Percentiles rank a stretch among this genome's conserved stretches.
These are phyloP conservation scores for Lachnum nothofagi DNA, from an alignment of 2,329 filamentous ascomycete species.

Conservation along the genomic window DNA sequence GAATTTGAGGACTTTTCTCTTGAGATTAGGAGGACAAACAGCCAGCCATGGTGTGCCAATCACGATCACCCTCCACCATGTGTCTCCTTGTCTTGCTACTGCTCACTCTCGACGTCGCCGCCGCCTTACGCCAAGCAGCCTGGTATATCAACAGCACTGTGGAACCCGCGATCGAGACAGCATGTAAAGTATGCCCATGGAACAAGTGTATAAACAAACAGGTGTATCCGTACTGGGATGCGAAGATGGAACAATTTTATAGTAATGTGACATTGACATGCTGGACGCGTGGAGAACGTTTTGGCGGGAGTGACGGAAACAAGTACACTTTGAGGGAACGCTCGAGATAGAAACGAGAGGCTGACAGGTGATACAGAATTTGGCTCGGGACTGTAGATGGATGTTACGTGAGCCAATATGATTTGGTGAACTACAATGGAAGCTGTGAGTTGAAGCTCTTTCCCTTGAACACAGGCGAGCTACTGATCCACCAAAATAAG, in stretches of 20 bases:
- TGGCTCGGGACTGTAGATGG: constrained; percentile 22
- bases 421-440: constrained; percentile 15
- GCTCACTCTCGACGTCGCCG: background rate
- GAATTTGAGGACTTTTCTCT: too few species aligned
- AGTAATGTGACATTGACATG: constrained; percentile 12
- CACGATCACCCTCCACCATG: too few species aligned
- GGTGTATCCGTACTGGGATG: constrained; percentile 12
- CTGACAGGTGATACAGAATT: constrained; percentile 6
- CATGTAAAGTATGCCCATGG: constrained; percentile 25
- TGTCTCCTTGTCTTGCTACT: too few species aligned
- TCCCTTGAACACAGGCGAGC: background rate
- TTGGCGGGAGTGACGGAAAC: constrained; percentile 13
- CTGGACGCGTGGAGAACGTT: constrained; percentile 20
- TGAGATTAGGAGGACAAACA: too few species aligned
- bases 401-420: constrained; percentile 22
- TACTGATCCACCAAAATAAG: constrained; percentile 1
- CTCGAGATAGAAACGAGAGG: background rate
- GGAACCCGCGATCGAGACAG: constrained; percentile 16
- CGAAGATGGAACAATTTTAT: background rate
- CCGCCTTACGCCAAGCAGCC: background rate
- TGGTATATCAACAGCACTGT: constrained; percentile 17
- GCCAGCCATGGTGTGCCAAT: too few species aligned
- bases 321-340: constrained; percentile 6
- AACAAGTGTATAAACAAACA: constrained; percentile 19
- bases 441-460: constrained; percentile 10